Conservation (phyloP, 2,329 filamentous ascomycete species). For the Aspergillus phoenicis region DNA sequence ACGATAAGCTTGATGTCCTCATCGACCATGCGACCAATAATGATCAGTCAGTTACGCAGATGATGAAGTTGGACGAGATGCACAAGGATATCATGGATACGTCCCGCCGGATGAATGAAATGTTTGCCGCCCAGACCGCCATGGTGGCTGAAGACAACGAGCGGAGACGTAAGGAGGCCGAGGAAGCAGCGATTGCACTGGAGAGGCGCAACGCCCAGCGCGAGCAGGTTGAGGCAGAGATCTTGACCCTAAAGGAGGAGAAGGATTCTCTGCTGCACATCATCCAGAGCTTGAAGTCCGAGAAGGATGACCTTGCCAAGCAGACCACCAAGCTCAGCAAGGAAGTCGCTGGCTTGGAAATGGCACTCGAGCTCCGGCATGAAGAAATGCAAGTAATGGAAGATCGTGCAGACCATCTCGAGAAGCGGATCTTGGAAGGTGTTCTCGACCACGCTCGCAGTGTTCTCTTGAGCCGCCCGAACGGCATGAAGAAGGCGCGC, state of each 20-base stretch:
- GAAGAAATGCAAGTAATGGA: conserved; percentile 94
- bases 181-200: conserved; percentile 77
- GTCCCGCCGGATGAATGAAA: conserved; percentile 79
- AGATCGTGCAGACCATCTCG: conserved; percentile 79
- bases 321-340: conserved; percentile 80
- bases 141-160: conserved; percentile 75
- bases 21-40: conserved; percentile 62
- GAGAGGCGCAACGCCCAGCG: conserved; percentile 73
- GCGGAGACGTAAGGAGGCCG: conserved; percentile 74
- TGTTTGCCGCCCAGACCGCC: conserved; percentile 48
- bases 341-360: conserved; percentile 89
- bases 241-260: conserved; percentile 57
- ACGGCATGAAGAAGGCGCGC: conserved; percentile 55
- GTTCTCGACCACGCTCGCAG: conserved; percentile 91
- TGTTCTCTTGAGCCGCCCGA: conserved; percentile 76
- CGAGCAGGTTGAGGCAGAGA: conserved; percentile 60
- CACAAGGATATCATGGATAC: conserved; percentile 84
- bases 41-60: conserved; percentile 70
- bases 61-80: conserved; percentile 84
- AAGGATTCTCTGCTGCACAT: conserved; percentile 64
- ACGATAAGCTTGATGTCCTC: conserved; percentile 39
- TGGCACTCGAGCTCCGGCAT: conserved; percentile 80
- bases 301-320: conserved; percentile 68
- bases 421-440: conserved; percentile 89
- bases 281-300: conserved; percentile 50